Percentiles rank a stretch among this genome's conserved stretches.
phyloP scores from a whole-genome alignment of 2,329 filamentous ascomycete species.

The Fusarium lyarnte region DNA sequence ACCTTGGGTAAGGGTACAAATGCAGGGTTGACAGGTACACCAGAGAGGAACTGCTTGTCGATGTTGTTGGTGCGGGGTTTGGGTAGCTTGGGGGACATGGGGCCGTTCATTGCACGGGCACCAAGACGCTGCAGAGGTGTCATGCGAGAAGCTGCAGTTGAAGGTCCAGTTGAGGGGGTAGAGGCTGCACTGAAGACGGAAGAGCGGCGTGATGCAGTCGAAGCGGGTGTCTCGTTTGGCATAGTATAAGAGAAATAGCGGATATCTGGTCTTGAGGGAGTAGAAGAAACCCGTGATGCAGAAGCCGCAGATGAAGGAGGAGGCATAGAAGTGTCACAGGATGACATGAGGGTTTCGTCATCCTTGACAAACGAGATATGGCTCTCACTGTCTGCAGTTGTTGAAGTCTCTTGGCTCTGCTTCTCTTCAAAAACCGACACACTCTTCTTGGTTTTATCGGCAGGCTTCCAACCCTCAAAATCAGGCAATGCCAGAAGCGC shows the following conservation, averaged over 20 bases:
- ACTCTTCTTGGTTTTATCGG: conserved; percentile 48
- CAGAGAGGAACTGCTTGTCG: conserved; percentile 44
- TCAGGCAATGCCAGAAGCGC: conserved; percentile 62
- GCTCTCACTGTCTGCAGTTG: conserved; percentile 28
- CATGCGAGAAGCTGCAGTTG: conserved; percentile 55
- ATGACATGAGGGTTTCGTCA: conserved; percentile 36
- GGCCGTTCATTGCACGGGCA: conserved; percentile 51
- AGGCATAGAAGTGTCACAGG: conserved; percentile 42
- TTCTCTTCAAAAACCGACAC: conserved; percentile 58
- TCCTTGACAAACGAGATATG: conserved; percentile 37
- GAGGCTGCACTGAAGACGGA: conserved; percentile 50
- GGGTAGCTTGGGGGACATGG: conserved; percentile 44
- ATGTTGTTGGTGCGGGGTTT: conserved; percentile 40
- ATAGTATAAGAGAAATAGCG: conserved; percentile 49
- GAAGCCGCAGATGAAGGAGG: conserved; percentile 41
- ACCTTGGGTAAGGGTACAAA: conserved; percentile 66
- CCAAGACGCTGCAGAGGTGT: conserved; percentile 66
- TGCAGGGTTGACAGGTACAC: conserved; percentile 60
- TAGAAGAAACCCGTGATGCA: conserved; percentile 36
- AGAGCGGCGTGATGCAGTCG: conserved; percentile 48
- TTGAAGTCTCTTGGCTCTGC: conserved; percentile 43
- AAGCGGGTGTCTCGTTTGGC: conserved; percentile 48
- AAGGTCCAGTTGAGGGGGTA: conserved; percentile 54
- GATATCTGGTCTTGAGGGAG: conserved; percentile 46
- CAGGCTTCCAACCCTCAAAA: conserved; percentile 58